A percentile compares a stretch with the other conserved stretches of the same genome.
These are phyloP conservation scores for Neurospora sp. DNA, from an alignment of 495 filamentous ascomycete genomes.

Conservation along the genomic window DNA sequence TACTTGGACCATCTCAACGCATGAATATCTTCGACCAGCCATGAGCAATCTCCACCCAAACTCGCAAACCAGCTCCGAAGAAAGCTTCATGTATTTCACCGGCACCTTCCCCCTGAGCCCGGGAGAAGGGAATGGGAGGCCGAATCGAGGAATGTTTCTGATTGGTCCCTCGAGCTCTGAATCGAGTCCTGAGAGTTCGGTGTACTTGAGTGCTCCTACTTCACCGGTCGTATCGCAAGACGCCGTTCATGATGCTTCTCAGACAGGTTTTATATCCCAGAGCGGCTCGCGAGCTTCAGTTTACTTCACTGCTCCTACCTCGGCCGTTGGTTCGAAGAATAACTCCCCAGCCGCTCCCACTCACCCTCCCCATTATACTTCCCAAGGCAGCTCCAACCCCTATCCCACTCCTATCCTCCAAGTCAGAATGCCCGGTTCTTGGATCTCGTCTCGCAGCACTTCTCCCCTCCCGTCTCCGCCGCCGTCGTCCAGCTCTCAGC, in stretches of 20 bases:
- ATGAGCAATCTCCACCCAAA: not conserved
- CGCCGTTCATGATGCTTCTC: not conserved
- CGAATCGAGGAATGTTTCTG: not conserved
- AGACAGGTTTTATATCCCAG: not conserved
- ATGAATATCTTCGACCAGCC: not conserved
- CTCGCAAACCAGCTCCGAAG: not conserved
- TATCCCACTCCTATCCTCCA: not conserved
- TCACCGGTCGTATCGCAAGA: fast-evolving
- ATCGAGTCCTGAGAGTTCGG: not conserved
- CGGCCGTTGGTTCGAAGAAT: fast-evolving
- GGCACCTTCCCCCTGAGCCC: not conserved
- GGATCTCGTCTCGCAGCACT: not conserved
- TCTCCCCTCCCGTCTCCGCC: not conserved
- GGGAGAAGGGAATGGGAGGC: too few relatives aligned
- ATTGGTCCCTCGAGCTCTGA: not conserved
- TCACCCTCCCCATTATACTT: not conserved
- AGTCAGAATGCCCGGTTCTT: not conserved
- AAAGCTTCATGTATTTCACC: not conserved
- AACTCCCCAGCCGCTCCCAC: not conserved
- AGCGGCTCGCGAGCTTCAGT: not conserved
- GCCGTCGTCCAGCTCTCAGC: not conserved
- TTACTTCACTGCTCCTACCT: not conserved
- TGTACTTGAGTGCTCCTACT: not conserved
- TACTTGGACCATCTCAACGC: not conserved
- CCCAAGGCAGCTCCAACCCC: not conserved